phyloP scores from a whole-genome alignment of 768 basidiomycete genomes.

The Lactarius evosmus region DNA sequence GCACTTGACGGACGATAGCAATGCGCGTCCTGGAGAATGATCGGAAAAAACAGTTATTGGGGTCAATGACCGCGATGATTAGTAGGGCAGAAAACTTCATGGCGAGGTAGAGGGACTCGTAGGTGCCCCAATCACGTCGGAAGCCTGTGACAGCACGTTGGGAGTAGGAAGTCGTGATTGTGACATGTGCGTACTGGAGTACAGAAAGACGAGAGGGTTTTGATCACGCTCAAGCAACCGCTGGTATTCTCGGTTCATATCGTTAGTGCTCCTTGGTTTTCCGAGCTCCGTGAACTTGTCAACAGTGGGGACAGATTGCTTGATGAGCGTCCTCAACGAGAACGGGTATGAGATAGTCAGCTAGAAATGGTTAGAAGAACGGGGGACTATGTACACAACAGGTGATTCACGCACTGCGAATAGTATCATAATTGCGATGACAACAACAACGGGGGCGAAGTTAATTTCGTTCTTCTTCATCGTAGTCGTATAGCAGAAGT shows the following conservation, averaged over 20 bases:
- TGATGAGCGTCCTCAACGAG: constrained; percentile 54
- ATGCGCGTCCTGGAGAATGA: constrained; percentile 48
- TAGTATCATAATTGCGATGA: constrained; percentile 53
- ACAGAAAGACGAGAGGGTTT: constrained; percentile 70
- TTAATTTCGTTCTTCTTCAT: constrained; percentile 69
- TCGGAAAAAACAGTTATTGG: constrained; percentile 73
- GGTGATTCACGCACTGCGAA: constrained; percentile 42
- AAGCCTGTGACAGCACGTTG: constrained; percentile 46
- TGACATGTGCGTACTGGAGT: constrained; percentile 49
- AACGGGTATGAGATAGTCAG: constrained; percentile 70
- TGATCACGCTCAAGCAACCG: constrained; percentile 58
- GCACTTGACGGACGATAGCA: constrained; percentile 55
- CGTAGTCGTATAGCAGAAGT: constrained; percentile 79
- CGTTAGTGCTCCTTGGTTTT: constrained; percentile 48
- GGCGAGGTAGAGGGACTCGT: constrained; percentile 61
- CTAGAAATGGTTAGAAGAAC: constrained; percentile 36
- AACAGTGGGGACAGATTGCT: constrained; percentile 56
- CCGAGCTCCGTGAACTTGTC: constrained; percentile 74
- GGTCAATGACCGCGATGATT: constrained; percentile 61
- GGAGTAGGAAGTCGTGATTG: not conserved
- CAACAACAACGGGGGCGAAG: constrained; percentile 59
- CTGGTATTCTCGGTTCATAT: constrained; percentile 70
- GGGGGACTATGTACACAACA: not conserved
- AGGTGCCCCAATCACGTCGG: constrained; percentile 65
- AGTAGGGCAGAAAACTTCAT: constrained; percentile 68